Base-by-base conservation (phyloP, 2,329 filamentous ascomycete genomes). In the Aureobasidium subglaciale region DNA sequence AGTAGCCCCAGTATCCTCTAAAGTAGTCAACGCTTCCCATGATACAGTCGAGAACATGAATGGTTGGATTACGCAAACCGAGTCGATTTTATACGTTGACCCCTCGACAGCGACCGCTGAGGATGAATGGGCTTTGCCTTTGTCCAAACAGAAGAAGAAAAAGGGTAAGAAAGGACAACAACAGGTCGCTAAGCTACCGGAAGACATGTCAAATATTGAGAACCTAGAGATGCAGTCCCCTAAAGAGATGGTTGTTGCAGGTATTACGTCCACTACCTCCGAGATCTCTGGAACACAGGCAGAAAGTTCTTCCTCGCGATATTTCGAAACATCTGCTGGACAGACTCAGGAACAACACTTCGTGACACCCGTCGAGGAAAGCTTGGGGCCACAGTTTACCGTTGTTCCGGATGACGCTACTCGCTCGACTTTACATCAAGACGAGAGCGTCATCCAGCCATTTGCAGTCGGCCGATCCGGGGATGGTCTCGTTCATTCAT, bases 111-210 rank as follows among this genome's bases (percentile, higher is more conserved):
- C 30, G 4, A 30, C 7, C 13, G 25, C 35, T 10, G 35, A 43
- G 9, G 59, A 50, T 18, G 59, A 59, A 11, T 53, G 40, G 11
- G 41, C 52, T 29, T 20, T 41, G 25, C 48, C 48, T 10, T 16
- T 34, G 8, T 59, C 61, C 11, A 60, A 59, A 24, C 63, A 60
- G 29, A 61, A 59, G 46, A 63, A 64, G 42, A 63, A 63, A 38
- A 64, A 62, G 45, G 56, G 58, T 11, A 65, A 64, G 56, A 64
- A 64, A 53, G 52, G 52, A 16, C 52, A 59, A 29, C 43, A 60
- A 35, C 25, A 30, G 22, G 6, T 16, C 13, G 34, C 20, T n/a
- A n/a, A 50, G 15, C 10, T 1, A 11, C 5, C n/a, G 4, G 34
- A 50, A 49, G 22, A 38, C 30, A 20, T n/a, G 10, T 8, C 20